Conservation (phyloP, 2,329 filamentous ascomycete species). For the Aureobasidium sp. region DNA sequence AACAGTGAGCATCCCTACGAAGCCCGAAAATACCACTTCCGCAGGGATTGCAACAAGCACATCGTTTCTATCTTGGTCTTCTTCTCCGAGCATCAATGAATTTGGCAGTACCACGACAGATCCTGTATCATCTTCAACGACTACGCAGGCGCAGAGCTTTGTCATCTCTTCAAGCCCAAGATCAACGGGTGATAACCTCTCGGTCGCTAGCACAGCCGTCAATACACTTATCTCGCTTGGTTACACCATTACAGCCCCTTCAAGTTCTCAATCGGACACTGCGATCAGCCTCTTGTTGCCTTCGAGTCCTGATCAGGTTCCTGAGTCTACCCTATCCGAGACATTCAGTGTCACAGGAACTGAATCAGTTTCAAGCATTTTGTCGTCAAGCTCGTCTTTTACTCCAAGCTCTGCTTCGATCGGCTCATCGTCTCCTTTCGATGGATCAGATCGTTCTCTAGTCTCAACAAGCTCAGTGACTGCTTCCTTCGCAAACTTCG, state of each 20-base stretch:
- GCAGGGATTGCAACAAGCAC: background rate
- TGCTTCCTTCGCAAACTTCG: background rate
- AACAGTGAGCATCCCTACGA: background rate
- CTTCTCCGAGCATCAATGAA: background rate
- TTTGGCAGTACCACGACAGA: background rate
- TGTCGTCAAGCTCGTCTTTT: too few relatives aligned
- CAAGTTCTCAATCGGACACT: background rate
- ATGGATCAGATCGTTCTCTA: background rate
- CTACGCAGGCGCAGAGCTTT: background rate
- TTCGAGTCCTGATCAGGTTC: background rate
- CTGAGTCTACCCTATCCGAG: background rate
- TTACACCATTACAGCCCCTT: background rate
- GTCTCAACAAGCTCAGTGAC: background rate
- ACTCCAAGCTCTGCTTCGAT: too few relatives aligned
- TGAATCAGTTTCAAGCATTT: too few relatives aligned
- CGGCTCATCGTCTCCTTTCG: background rate
- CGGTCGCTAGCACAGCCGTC: background rate
- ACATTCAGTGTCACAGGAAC: background rate
- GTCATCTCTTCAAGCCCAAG: background rate
- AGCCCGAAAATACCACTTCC: background rate
- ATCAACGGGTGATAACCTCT: background rate
- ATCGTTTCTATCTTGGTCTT: background rate
- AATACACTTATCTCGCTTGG: background rate
- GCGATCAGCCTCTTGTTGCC: background rate
- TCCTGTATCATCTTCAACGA: background rate